phyloP scores from a whole-genome alignment of 306 rosid genomes.

The Trichosanthes cucumerina region DNA sequence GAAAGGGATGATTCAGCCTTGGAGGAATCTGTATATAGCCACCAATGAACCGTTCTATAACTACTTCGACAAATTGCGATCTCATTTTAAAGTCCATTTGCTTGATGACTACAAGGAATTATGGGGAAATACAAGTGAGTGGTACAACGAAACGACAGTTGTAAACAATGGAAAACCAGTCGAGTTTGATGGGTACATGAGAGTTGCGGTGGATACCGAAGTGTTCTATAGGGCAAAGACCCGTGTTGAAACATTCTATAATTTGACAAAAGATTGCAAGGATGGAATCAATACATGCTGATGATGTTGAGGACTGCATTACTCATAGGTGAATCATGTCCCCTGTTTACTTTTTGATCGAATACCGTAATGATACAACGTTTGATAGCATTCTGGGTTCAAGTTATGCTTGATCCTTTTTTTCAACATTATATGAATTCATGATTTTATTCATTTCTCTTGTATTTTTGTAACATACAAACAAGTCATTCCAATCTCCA shows the following conservation, averaged over 20 bases:
- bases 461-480: constrained; percentile 3
- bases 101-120: constrained; percentile 84
- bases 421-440: neutral
- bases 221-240: constrained; percentile 84
- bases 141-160: constrained; percentile 69
- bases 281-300: constrained; percentile 91
- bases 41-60: constrained; percentile 87
- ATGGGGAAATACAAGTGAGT: constrained; percentile 84
- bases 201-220: constrained; percentile 95
- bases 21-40: constrained; percentile 84
- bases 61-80: constrained; percentile 86
- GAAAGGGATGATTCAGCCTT: constrained; percentile 65
- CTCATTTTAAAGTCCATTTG: constrained; percentile 81
- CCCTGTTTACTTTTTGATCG: neutral
- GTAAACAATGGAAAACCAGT: constrained; percentile 71
- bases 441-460: constrained; percentile 6
- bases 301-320: constrained; percentile 26
- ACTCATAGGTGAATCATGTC: constrained; percentile 19
- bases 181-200: constrained; percentile 98
- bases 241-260: constrained; percentile 77
- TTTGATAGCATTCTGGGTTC: neutral
- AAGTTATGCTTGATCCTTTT: neutral
- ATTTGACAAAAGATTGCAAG: constrained; percentile 91
- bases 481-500: neutral
- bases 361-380: neutral